A percentile compares a stretch with the other conserved stretches of the same genome.
phyloP scores from a whole-genome alignment of 805 yeast genomes.

The Candida easanensis region DNA sequence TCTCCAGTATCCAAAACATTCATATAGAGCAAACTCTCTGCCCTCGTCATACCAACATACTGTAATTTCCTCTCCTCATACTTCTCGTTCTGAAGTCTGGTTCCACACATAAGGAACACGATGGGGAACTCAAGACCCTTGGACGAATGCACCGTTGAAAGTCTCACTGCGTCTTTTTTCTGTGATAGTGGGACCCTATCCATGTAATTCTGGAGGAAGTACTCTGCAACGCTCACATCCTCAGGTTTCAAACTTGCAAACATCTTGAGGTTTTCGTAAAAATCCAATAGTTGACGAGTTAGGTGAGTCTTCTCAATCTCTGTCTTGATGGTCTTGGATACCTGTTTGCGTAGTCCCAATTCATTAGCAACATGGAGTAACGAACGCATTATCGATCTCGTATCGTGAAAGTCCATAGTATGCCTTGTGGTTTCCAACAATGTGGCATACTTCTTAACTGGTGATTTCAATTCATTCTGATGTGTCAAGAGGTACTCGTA shows the following conservation, averaged over 20 bases:
- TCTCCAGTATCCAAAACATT: slow-evolving; percentile 9
- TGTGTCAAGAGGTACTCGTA: slow-evolving; percentile 11
- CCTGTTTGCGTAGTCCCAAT: slow-evolving; percentile 14
- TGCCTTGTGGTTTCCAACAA: slow-evolving; percentile 18
- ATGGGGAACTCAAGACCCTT: slow-evolving; percentile 75
- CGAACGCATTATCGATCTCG: slow-evolving; percentile 14
- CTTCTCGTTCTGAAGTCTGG: background rate
- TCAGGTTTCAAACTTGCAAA: slow-evolving; percentile 27
- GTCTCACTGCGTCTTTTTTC: slow-evolving; percentile 38
- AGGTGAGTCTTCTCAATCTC: slow-evolving; percentile 27
- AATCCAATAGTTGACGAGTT: slow-evolving; percentile 31
- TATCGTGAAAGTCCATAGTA: slow-evolving; percentile 14
- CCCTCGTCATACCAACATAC: slow-evolving; percentile 70
- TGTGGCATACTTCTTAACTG: slow-evolving; percentile 28
- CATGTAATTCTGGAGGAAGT: slow-evolving; percentile 32
- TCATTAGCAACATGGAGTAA: slow-evolving; percentile 13
- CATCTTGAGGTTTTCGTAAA: slow-evolving; percentile 35
- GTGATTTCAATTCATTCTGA: slow-evolving; percentile 19
- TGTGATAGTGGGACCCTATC: slow-evolving; percentile 29
- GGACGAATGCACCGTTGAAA: slow-evolving; percentile 71
- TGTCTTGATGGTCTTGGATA: slow-evolving; percentile 18
- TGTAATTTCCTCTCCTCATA: slow-evolving; percentile 40
- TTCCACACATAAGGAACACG: slow-evolving; percentile 40
- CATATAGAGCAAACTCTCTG: slow-evolving; percentile 38
- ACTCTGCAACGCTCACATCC: slow-evolving; percentile 25